Evolutionary conservation across 768 basidiomycete genomes (phyloP), one percentile per base, ranked within the genome.

Genomic region (Mycena amicta): DNA sequence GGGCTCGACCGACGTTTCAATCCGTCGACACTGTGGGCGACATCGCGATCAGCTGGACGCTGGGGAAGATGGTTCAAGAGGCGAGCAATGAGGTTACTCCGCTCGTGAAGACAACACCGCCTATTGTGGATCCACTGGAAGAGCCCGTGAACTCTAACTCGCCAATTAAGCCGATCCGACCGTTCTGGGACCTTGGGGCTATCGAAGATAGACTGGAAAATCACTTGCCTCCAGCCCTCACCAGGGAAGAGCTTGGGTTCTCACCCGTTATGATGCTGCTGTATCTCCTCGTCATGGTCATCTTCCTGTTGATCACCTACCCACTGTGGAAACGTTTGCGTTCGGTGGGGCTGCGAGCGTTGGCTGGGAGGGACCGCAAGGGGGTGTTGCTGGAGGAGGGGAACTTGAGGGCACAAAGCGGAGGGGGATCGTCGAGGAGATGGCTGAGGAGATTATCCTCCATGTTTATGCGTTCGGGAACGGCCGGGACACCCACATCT

Each of bases 31-130:
- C 86, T n/a, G 90, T 99, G 28, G 89, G 87, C 31, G 92, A 91
- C 67, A 93, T 96, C 37, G 93, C 95, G 43, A 93, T 99, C 67
- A 93, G 87, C 66, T 99, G 97, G 97, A 98, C 97, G 3, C 80
- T 98, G 30, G 97, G 97, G 26, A 98, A 98, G 73, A 98, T 98
- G 95, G 96, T 98, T 0, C 82, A 98, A 26, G 96, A 98, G 74
- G 97, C 97, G 26, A 94, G 92, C 76, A 92, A 90, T 62, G 91
- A 92, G 70, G 84, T 94, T 5, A 83, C 84, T 3, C 73, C 79
- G 41, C 63, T 71, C 18, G 70, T 73, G 13, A 78, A 78, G 53
- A 66, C 75, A 3, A 72, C 75, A 26, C 79, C 75, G 51, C 90
- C 89, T 4, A 69, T 92, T n/a, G 80, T 80, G 26, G 92, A 93